Base-by-base conservation (phyloP, 176 grass and related monocot species). In the Rhynchospora pubera region DNA sequence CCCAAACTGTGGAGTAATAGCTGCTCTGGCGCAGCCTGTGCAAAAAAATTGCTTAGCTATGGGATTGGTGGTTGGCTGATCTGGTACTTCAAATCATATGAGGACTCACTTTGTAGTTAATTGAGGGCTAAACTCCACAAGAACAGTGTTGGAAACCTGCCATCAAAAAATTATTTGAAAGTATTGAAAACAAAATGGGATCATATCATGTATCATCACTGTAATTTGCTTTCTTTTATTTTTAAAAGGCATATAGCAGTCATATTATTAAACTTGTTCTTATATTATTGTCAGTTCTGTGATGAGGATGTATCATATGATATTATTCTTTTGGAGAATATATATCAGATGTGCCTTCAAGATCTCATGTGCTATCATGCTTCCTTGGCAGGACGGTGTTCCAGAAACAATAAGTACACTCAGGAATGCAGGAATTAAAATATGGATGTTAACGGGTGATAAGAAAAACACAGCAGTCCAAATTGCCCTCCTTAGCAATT, bases 381-480 rank as follows among this genome's bases (percentile, higher is more conserved):
- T 75, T 75, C 70, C 45, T 74, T 84, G 15, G 63, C 81, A 97
- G 94, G 91, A 89, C 86, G 94, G 94, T 84, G 91, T 97, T 30
- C 94, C 94, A 56, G 92, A 97, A 94, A 97, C 94, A 24, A 92
- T 97, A 83, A 90, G 90, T 81, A 83, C 88, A 85, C 82, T 97
- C n/a, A 90, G 88, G 72, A 89, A 88, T 82, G 91, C 94, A 57
- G 94, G 94, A 88, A 97, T 97, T 78, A 97, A 91, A 86, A 87
- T 97, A 24, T 97, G 94, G 94, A 97, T 97, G 94, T 63, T 97
- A 79, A 97, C 94, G 16, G 94, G 94, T 14, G 94, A 97, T 86
- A 97, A 94, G 79, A 88, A 97, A 86, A 88, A 85, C 65, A 97
- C 94, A 78, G 94, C 94, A 4, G 91, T 97, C 75, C 94, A 94